Percentiles rank a stretch among this genome's conserved stretches.
phyloP scores from a whole-genome alignment of 352 stramenopile species.

The Phytophthora sansomeana region DNA sequence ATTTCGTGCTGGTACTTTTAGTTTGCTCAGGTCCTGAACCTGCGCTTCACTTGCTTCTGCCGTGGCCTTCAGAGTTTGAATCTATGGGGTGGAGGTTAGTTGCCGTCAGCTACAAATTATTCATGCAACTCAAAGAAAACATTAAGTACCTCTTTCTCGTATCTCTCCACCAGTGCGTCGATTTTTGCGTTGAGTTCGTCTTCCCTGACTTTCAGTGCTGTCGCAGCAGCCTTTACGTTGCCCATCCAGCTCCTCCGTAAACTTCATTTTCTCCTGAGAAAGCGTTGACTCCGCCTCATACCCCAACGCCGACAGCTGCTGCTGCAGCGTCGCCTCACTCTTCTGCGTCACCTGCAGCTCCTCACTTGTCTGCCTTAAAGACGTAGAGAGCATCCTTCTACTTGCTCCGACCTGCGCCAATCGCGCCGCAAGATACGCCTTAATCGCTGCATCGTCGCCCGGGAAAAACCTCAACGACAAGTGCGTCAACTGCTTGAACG shows the following conservation, averaged over 20 bases:
- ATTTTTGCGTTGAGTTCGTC: slow-evolving; percentile 75
- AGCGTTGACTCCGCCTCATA: slow-evolving; percentile 69
- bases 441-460: slow-evolving; percentile 91
- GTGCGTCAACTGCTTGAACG: slow-evolving; percentile 96
- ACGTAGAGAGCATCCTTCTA: slow-evolving; percentile 45
- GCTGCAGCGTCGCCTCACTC: slow-evolving; percentile 56
- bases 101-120: slow-evolving; percentile 1
- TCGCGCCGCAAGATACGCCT: slow-evolving; percentile 90
- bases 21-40: slow-evolving; percentile 68
- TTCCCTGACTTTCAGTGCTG: slow-evolving; percentile 64
- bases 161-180: slow-evolving; percentile 56
- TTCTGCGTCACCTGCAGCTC: slow-evolving; percentile 50
- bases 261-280: slow-evolving; percentile 73
- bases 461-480: slow-evolving; percentile 89
- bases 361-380: slow-evolving; percentile 54
- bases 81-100: slow-evolving; percentile 29
- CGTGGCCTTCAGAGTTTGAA: slow-evolving; percentile 52
- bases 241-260: slow-evolving; percentile 66
- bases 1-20: slow-evolving; percentile 85
- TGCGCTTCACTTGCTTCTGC: slow-evolving; percentile 58
- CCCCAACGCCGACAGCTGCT: slow-evolving; percentile 56
- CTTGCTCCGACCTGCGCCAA: slow-evolving; percentile 84
- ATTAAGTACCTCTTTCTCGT: slow-evolving; percentile 69
- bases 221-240: slow-evolving; percentile 61
- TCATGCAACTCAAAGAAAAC: background rate